A percentile compares a stretch with the other conserved stretches of the same genome.
Conservation (phyloP, 2,329 filamentous ascomycete genomes). For the Pyrenochaeta sp. region DNA sequence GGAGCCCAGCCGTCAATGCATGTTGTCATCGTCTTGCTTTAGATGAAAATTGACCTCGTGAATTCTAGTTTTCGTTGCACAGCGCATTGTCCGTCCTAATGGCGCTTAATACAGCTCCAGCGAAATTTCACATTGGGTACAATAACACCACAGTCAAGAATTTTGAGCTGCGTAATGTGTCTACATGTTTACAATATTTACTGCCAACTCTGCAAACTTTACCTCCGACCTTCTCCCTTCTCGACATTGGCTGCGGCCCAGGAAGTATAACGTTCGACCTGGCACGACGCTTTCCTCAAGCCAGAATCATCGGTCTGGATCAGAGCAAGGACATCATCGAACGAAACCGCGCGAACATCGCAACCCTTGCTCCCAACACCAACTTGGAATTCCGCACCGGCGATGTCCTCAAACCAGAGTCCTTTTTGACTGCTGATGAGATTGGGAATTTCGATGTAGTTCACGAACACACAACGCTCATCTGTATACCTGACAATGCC, state of each 20-base stretch:
- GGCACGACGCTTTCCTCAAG: neutral
- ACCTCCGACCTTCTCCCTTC: neutral
- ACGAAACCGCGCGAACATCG: neutral
- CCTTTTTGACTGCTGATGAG: neutral
- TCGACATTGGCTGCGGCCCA: neutral
- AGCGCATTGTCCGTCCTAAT: neutral
- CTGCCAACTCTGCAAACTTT: neutral
- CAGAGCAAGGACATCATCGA: neutral
- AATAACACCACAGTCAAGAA: neutral
- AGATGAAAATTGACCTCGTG: neutral
- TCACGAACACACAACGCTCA: neutral
- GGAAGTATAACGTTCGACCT: constrained; percentile 2
- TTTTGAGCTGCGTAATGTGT: neutral
- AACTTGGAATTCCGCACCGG: neutral
- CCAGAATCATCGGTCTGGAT: constrained; percentile 1
- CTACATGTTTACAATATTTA: neutral
- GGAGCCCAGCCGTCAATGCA: neutral
- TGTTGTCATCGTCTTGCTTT: neutral
- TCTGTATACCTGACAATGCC: neutral
- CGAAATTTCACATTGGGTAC: neutral
- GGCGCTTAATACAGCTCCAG: neutral
- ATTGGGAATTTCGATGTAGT: neutral
- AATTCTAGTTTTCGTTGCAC: neutral
- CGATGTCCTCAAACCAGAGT: neutral
- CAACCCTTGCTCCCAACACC: neutral